A percentile compares a stretch with the other conserved stretches of the same genome.
Evolutionary conservation across 176 grass and related monocot genomes (phyloP).

Genomic region (Leersia perrieri): DNA sequence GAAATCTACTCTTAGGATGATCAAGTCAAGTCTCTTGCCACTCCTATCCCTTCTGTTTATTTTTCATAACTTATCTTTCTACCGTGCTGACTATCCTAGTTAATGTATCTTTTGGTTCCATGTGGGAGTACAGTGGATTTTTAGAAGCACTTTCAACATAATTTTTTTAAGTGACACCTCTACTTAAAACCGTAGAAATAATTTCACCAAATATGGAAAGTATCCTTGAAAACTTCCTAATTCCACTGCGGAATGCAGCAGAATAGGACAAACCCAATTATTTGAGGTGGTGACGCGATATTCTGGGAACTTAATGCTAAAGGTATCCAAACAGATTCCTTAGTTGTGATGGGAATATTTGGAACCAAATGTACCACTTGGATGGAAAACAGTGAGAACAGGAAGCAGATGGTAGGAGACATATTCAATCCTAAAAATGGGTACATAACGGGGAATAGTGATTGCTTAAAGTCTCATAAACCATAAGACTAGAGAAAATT

Average conservation of each 20-base stretch:
- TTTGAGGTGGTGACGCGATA: background rate
- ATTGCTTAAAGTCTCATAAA: slow-evolving; percentile 22
- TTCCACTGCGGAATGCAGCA: slow-evolving; percentile 7
- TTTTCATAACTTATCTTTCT: background rate
- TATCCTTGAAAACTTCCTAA: background rate
- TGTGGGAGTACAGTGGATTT: background rate
- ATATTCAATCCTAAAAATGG: background rate
- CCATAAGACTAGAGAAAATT: slow-evolving; percentile 7
- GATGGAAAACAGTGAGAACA: background rate
- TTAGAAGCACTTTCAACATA: background rate
- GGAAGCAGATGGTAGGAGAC: background rate
- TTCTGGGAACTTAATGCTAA: background rate
- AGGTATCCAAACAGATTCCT: slow-evolving; percentile 2
- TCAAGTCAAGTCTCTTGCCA: background rate
- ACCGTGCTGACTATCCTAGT: background rate
- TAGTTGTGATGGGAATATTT: slow-evolving; percentile 6
- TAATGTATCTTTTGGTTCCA: background rate
- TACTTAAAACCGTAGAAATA: slow-evolving; percentile 3
- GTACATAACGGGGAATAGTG: background rate
- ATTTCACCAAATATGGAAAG: slow-evolving; percentile 14
- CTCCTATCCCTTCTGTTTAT: background rate
- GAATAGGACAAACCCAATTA: background rate
- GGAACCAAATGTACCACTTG: slow-evolving; percentile 8
- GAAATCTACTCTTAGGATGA: background rate
- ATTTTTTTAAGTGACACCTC: background rate